Base-by-base conservation (phyloP, 805 yeast species). In the Candida pini region DNA sequence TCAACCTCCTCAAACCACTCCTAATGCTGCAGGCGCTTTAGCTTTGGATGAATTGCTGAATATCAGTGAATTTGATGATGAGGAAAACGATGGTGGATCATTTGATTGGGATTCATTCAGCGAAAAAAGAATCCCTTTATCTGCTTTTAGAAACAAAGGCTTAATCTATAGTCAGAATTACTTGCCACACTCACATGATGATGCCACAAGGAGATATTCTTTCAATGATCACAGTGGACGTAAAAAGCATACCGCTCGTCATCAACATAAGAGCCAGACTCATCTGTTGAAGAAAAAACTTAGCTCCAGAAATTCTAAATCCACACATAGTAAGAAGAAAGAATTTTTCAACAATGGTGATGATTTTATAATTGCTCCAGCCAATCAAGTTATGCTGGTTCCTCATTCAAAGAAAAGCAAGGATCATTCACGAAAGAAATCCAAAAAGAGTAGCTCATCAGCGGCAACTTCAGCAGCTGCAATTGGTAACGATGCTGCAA, bases 111-210 rank as follows among this genome's bases (percentile, higher is more conserved):
- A 49, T 30, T 40, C 47, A 21, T 53, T 51, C 35, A 46, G 41
- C 15, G 54, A 51, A 52, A 73, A 71, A 53, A 69, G 69, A 36
- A 78, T 87, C 7, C 97, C 97, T 4, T 61, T 89, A 26, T 84
- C 94, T 2, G 97, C 97, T 1, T 90, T 90, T 57, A 68, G 97
- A 52, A 89, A 87, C 60, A 81, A 87, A 51, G 82, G 83, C 9
- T 58, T 74, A 13, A 41, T 58, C 12, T 46, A 50, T 27, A 46
- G 45, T 24, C 38, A 42, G 12, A 41, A 39, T 13, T 37, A 36
- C 29, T 13, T 30, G 29, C 25, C 9, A 13, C 24, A 41, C 23
- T 35, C 43, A 9, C 42, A 41, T 31, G 37, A 40, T 10, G 45
- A 41, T 29, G 47, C 49, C 13, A 42, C 54, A 9, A 35, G 54